These are phyloP conservation scores for Plasmodium knowlesi DNA, from an alignment of 169 alveolate genomes.

Conservation along the genomic window DNA sequence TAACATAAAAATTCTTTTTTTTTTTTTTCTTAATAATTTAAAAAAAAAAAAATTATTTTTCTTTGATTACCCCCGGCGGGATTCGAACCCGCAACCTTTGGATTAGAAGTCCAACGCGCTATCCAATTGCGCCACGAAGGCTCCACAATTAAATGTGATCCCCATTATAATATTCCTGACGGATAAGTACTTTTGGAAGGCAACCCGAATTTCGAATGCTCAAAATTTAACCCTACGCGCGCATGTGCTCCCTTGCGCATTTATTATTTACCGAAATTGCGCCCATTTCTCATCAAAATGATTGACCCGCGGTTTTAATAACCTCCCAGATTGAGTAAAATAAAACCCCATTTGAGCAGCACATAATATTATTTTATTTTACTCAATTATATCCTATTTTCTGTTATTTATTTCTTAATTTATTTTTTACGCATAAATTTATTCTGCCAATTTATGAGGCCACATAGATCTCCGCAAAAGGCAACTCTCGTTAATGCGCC, in stretches of 20 bases:
- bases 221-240: neutral
- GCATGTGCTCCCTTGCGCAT: neutral
- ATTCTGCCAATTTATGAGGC: neutral
- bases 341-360: neutral
- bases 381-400: neutral
- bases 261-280: neutral
- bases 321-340: neutral
- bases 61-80: conserved; percentile 89
- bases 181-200: neutral
- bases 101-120: conserved; percentile 97
- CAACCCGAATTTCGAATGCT: neutral
- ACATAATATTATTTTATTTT: neutral
- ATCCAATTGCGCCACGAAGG: conserved; percentile 93
- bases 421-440: neutral
- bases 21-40: too few species aligned
- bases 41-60: neutral
- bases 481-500: neutral
- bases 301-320: neutral
- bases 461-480: neutral
- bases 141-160: neutral
- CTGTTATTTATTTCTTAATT: too few species aligned
- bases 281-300: neutral
- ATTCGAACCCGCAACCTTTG: conserved; percentile 96
- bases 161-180: neutral
- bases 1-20: neutral